These are phyloP conservation scores for Zymoseptoria crescenta DNA, from an alignment of 2,329 filamentous ascomycete genomes.

Conservation along the genomic window DNA sequence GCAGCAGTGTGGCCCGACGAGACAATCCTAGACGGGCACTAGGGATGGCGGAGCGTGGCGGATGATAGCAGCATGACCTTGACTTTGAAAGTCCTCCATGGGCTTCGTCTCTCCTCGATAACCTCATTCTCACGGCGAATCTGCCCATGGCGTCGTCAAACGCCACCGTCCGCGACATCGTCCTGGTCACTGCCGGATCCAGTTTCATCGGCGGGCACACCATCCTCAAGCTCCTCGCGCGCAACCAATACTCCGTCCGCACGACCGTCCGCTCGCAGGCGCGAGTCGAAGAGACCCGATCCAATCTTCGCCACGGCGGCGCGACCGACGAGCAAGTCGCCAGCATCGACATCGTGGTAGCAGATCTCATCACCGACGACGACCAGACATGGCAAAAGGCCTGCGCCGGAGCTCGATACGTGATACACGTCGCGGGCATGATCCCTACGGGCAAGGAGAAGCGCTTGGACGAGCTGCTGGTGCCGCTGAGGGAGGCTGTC, in stretches of 20 bases:
- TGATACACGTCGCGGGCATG: conserved; percentile 11
- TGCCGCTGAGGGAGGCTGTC: conserved; percentile 8
- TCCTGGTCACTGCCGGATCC: conserved; percentile 12
- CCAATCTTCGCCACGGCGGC: conserved; percentile 7
- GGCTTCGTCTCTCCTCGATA: background rate
- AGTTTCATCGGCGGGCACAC: conserved; percentile 8
- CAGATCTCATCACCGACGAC: conserved; percentile 7
- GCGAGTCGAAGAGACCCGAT: conserved; percentile 9
- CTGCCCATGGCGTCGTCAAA: conserved; percentile 1
- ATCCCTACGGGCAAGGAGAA: conserved; percentile 16
- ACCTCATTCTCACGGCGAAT: background rate
- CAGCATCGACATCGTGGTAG: conserved; percentile 8
- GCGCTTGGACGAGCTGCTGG: conserved; percentile 8
- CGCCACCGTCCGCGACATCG: conserved; percentile 1
- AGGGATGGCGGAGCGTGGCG: background rate
- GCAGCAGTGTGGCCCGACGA: background rate
- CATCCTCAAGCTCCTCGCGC: conserved; percentile 9
- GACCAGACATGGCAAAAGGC: conserved; percentile 10
- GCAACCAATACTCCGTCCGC: conserved; percentile 7
- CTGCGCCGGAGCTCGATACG: conserved; percentile 7
- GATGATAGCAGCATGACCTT: background rate
- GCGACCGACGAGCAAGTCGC: conserved; percentile 7
- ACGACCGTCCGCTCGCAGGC: conserved; percentile 8
- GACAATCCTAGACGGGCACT: background rate
- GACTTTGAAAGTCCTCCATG: background rate